These are phyloP conservation scores for Chaetomium sp. DNA, from an alignment of 2,329 filamentous ascomycete genomes.

Conservation along the genomic window DNA sequence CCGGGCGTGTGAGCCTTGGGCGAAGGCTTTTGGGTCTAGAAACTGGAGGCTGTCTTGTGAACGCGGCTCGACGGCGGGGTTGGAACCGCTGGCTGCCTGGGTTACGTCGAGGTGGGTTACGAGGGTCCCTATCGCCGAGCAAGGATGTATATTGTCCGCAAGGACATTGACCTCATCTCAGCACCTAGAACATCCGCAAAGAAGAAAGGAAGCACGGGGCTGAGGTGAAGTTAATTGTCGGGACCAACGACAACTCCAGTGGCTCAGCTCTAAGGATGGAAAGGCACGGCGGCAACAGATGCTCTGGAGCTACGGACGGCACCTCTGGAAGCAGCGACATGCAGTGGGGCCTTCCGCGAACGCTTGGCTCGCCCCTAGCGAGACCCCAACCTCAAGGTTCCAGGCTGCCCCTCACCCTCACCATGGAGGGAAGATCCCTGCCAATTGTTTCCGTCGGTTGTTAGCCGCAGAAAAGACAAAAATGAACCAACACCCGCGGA, in stretches of 20 bases:
- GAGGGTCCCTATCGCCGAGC: background rate
- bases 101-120: background rate
- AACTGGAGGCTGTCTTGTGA: background rate
- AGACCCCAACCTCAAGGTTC: too few species aligned
- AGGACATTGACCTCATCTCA: background rate
- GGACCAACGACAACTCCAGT: background rate
- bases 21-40: background rate
- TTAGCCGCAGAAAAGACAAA: background rate
- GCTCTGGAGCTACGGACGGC: too few species aligned
- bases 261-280: too few species aligned
- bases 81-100: background rate
- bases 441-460: background rate
- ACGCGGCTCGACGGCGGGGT: slow-evolving; percentile 1
- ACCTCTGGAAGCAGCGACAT: background rate
- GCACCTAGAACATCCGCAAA: too few species aligned
- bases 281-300: background rate
- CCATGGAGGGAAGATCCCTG: background rate
- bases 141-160: background rate
- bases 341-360: background rate
- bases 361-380: background rate
- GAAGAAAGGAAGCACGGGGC: background rate
- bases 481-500: background rate
- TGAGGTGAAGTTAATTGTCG: background rate
- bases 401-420: background rate
- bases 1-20: background rate